A percentile compares a stretch with the other conserved stretches of the same genome.
These are phyloP conservation scores for Hanseniaspora lindneri DNA, from an alignment of 805 yeast species.

Conservation along the genomic window DNA sequence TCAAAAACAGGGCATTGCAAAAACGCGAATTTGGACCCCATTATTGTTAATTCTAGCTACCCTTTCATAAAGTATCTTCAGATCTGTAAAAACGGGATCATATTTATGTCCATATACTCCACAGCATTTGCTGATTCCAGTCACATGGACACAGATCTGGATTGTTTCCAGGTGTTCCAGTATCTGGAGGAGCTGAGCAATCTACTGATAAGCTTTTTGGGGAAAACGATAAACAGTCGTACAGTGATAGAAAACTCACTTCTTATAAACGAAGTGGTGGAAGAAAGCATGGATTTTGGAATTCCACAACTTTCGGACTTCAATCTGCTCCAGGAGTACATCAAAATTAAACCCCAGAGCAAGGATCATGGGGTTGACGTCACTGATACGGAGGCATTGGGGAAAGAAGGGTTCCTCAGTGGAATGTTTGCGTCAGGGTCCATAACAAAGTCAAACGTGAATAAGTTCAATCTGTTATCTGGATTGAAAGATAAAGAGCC, in stretches of 20 bases:
- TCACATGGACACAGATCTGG: background rate
- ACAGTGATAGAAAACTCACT: constrained; percentile 40
- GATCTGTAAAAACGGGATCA: background rate
- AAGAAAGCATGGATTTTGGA: constrained; percentile 84
- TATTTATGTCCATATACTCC: constrained; percentile 2
- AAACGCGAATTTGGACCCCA: background rate
- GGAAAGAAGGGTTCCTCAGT: background rate
- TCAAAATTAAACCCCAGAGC: constrained; percentile 42
- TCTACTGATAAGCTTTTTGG: constrained; percentile 23
- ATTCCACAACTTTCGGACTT: constrained; percentile 75
- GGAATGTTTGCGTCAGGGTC: background rate
- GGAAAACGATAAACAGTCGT: constrained; percentile 40
- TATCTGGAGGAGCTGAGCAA: constrained; percentile 25
- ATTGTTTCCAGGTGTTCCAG: constrained; percentile 12
- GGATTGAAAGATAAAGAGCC: background rate
- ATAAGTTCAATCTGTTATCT: background rate
- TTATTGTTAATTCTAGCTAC: constrained; percentile 1
- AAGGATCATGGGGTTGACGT: constrained; percentile 16
- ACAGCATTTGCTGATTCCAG: background rate
- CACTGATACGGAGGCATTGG: constrained; percentile 11
- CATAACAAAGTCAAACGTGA: background rate
- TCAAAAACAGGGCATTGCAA: background rate
- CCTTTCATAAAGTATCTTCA: constrained; percentile 13
- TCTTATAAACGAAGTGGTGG: constrained; percentile 68
- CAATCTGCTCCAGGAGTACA: constrained; percentile 65